A percentile compares a stretch with the other conserved stretches of the same genome.
phyloP scores from a whole-genome alignment of 176 grass and related monocot species.

The Echinochloa phyllopogon region DNA sequence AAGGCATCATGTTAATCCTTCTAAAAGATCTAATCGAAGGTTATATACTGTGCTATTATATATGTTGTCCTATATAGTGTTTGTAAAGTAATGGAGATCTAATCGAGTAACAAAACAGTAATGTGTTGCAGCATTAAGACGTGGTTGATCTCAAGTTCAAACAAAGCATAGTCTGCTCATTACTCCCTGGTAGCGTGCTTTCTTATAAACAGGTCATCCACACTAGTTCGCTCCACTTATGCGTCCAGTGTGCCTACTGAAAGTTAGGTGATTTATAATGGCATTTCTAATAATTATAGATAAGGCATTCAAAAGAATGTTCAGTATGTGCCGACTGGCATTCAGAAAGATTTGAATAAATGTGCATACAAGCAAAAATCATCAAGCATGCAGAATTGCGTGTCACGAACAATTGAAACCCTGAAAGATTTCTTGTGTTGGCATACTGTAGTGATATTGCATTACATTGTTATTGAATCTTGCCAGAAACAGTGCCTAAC shows the following conservation, averaged over 20 bases:
- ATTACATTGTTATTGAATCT: neutral
- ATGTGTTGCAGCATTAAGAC: neutral
- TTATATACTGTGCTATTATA: too few species aligned
- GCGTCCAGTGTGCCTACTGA: neutral
- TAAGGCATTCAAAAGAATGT: neutral
- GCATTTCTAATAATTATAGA: slow-evolving; percentile 19
- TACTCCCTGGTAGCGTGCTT: neutral
- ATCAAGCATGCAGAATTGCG: neutral
- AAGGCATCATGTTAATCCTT: neutral
- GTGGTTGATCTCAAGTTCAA: neutral
- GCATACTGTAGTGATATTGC: neutral
- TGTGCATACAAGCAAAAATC: neutral
- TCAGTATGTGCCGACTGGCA: neutral
- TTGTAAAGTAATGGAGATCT: neutral
- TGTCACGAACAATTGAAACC: neutral
- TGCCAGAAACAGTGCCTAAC: neutral
- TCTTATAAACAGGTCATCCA: slow-evolving; percentile 20
- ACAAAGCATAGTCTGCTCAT: neutral
- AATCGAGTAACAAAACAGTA: neutral
- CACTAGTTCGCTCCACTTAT: neutral
- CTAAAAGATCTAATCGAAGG: neutral
- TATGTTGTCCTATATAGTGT: neutral
- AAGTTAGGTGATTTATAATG: neutral
- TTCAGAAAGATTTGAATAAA: neutral
- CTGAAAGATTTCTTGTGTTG: neutral